Evolutionary conservation across 192 early-diverging fungal genomes (phyloP).

Genomic region (Chytriomyces confervae): DNA sequence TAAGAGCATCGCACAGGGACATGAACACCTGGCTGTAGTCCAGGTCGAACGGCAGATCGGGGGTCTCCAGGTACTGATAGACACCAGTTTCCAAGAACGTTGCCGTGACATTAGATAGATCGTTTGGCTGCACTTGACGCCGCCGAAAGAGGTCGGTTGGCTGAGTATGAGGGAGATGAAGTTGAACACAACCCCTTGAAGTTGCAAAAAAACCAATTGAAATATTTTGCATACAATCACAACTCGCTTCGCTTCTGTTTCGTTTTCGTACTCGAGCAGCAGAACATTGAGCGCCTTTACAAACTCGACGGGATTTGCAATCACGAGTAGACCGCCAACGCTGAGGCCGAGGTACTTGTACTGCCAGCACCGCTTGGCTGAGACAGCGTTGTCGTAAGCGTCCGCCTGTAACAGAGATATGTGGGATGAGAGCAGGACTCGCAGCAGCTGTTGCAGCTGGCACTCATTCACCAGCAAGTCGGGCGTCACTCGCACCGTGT

Average conservation of each 20-base stretch:
- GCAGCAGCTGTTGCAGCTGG: not conserved
- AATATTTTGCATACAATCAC: conserved; percentile 34
- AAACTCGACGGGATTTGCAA: conserved; percentile 42
- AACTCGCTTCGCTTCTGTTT: conserved; percentile 35
- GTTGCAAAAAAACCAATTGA: not conserved
- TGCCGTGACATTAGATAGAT: conserved; percentile 31
- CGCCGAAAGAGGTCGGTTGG: conserved; percentile 36
- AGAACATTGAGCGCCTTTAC: conserved; percentile 45
- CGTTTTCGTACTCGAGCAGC: conserved; percentile 47
- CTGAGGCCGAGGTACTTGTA: conserved; percentile 47
- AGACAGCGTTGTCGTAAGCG: conserved; percentile 28
- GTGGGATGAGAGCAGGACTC: not conserved
- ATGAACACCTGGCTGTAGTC: conserved; percentile 44
- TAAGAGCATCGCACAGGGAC: conserved; percentile 48
- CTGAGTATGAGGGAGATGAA: conserved; percentile 7
- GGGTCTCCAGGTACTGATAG: conserved; percentile 45
- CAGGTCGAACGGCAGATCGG: conserved; percentile 49
- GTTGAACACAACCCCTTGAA: not conserved
- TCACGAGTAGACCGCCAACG: conserved; percentile 41
- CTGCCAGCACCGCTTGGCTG: conserved; percentile 34
- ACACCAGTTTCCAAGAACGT: conserved; percentile 26
- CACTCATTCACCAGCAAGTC: conserved; percentile 22
- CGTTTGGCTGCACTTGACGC: conserved; percentile 13
- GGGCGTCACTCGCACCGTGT: conserved; percentile 29
- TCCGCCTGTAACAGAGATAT: conserved; percentile 1